Evolutionary conservation across 2,329 filamentous ascomycete species (phyloP).

Genomic region (Pseudophaeomoniella oleicola): DNA sequence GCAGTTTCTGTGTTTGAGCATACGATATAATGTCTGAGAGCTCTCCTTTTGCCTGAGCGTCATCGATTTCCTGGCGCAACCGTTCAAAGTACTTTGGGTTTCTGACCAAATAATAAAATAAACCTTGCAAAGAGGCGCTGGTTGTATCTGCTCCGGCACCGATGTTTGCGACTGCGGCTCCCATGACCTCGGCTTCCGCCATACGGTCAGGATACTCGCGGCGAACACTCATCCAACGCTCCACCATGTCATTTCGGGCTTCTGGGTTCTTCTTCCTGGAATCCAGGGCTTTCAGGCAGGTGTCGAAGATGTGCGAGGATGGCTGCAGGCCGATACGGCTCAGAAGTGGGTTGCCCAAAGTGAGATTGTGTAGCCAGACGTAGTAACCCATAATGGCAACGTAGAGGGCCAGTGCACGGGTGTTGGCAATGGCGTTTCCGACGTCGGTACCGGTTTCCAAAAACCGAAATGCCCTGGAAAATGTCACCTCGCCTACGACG

Average conservation of each 20-base stretch:
- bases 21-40: slow-evolving; percentile 12
- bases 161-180: slow-evolving; percentile 19
- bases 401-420: slow-evolving; percentile 15
- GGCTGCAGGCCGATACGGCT: slow-evolving; percentile 20
- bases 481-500: slow-evolving; percentile 21
- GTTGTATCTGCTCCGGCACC: slow-evolving; percentile 25
- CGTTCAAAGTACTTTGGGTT: slow-evolving; percentile 11
- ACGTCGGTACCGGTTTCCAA: slow-evolving; percentile 18
- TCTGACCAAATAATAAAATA: slow-evolving; percentile 21
- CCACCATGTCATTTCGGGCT: slow-evolving; percentile 20
- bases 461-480: slow-evolving; percentile 22
- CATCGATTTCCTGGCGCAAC: slow-evolving; percentile 12
- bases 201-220: slow-evolving; percentile 19
- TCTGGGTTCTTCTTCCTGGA: slow-evolving; percentile 18
- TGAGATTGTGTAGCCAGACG: slow-evolving; percentile 19
- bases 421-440: slow-evolving; percentile 21
- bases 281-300: slow-evolving; percentile 17
- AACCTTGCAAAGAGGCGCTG: slow-evolving; percentile 18
- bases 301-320: slow-evolving; percentile 24
- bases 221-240: slow-evolving; percentile 20
- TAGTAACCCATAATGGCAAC: slow-evolving; percentile 20
- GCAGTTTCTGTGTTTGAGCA: slow-evolving; percentile 16
- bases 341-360: slow-evolving; percentile 23
- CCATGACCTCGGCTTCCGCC: slow-evolving; percentile 19
- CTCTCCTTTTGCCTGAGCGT: slow-evolving; percentile 9